Base-by-base conservation (phyloP, 768 basidiomycete genomes). In the Russula virescens region DNA sequence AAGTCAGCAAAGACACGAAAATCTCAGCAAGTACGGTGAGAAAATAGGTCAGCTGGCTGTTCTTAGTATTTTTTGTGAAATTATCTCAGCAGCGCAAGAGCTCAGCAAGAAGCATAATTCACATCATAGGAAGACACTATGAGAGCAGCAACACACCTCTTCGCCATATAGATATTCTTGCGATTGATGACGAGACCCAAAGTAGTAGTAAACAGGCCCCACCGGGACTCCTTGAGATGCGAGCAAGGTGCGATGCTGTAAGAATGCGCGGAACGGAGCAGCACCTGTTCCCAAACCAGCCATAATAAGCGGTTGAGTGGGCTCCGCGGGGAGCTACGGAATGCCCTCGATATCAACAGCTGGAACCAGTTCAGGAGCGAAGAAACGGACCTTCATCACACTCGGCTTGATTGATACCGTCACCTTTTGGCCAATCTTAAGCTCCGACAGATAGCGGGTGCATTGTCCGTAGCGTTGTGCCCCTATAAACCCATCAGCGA, bases 381-480 rank as follows among this genome's bases (percentile, higher is more conserved):
- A n/a, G n/a, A 31, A 26, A 73, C 80, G 25, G 61, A 92, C 91
- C 82, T 98, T 98, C 97, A 99, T 99, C 31, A 99, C 97, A 71
- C 94, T 97, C 26, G 97, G 97, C 75, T 97, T 97, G 76, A 98
- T 89, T 8, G 95, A 98, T 10, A 97, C 96, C 0, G 94, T 98
- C 23, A 98, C 94, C 74, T 96, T 88, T 72, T 92, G 90, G 21
- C 96, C 97, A 42, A 88, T 73, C 70, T 83, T 83, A 48, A 99
- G 81, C 45, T 81, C 85, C 3, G 89, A 87, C 43, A 99, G 87
- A 74, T 98, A 99, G 63, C 94, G 83, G 5, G 97, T 98, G 72
- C 97, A 98, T 76, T 99, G 97, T 26, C 97, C 97, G 73, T 84
- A 96, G 64, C 90, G 83, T 21, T 77, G 79, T 23, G 83, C 73